Base-by-base conservation (phyloP, 2,329 filamentous ascomycete genomes). In the Bertia moriformis region DNA sequence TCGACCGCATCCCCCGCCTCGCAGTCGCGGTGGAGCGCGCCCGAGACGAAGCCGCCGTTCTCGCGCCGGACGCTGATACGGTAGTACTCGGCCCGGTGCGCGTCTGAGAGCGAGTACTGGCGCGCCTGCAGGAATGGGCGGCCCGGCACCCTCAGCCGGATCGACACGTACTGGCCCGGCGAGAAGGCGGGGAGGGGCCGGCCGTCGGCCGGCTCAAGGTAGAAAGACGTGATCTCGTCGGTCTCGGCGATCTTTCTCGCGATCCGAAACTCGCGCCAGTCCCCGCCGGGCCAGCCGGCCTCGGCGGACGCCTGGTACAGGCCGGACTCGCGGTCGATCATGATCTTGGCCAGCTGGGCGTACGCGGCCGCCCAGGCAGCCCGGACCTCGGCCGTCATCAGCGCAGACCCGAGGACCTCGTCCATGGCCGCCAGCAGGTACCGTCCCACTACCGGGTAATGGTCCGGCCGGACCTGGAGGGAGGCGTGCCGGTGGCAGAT, bases 21-120 rank as follows among this genome's bases (percentile, higher is more conserved):
- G 48, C 63, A 66, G 4, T 56, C 48, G 37, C 56, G 54, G 53
- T 73, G 67, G 18, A 77, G 58, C 39, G 66, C 49, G 51, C 70
- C 73, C 24, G 69, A 72, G 38, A 76, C 57, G 30, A 71, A 46
- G 14, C 70, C 71, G 3, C 41, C 46, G 2, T 51, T 51, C 45
- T 73, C 80, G 41, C 63, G 70, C 67, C 87, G 88, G 44, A 89
- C 76, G 46, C 73, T 82, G 59, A 89, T 76, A 40, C 83, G 72
- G 58, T 84, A 84, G 56, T 75, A 69, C 14, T 62, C 61, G 4
- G 66, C 66, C 37, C 66, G 63, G n/a, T 47, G 47, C 2, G 60
- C 65, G 48, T 83, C 75, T 49, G 73, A 81, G 41, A 89, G 63
- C 37, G 76, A 83, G 62, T 86, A 89, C 61, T 89, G 83, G 40